phyloP scores from a whole-genome alignment of 202 grass and related monocot species.

The Eragrostis tef region DNA sequence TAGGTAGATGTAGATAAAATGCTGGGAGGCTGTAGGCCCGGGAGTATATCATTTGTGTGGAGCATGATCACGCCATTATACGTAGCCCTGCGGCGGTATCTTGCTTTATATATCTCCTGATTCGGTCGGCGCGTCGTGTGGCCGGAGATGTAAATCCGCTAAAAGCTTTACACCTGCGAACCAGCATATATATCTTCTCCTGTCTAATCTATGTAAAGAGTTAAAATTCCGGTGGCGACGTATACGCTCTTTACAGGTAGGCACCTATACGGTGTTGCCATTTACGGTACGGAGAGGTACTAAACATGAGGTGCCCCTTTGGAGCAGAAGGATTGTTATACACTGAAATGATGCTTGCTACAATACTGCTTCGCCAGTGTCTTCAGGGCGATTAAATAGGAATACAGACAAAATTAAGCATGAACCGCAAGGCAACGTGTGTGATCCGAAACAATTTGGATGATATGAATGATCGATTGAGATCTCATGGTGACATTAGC shows the following conservation, averaged over 20 bases:
- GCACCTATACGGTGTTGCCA: background rate
- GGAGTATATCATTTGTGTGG: slow-evolving; percentile 33
- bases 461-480: too few species aligned
- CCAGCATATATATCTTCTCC: background rate
- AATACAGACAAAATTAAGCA: background rate
- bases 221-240: background rate
- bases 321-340: background rate
- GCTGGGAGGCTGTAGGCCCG: background rate
- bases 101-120: slow-evolving; percentile 15
- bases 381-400: background rate
- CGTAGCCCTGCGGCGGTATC: slow-evolving; percentile 15
- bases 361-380: background rate
- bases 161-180: slow-evolving; percentile 32
- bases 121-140: slow-evolving; percentile 44
- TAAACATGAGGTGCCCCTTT: background rate
- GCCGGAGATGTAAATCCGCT: slow-evolving; percentile 37
- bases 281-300: background rate
- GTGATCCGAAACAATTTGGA: background rate
- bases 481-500: background rate
- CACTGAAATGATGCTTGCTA: background rate
- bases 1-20: slow-evolving; percentile 37
- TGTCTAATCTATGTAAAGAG: slow-evolving; percentile 16
- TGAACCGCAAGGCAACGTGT: background rate
- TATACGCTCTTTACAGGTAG: background rate
- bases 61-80: slow-evolving; percentile 5